Evolutionary conservation across 257 asterid genomes (phyloP).

Genomic region (Gynochthodes officinalis): DNA sequence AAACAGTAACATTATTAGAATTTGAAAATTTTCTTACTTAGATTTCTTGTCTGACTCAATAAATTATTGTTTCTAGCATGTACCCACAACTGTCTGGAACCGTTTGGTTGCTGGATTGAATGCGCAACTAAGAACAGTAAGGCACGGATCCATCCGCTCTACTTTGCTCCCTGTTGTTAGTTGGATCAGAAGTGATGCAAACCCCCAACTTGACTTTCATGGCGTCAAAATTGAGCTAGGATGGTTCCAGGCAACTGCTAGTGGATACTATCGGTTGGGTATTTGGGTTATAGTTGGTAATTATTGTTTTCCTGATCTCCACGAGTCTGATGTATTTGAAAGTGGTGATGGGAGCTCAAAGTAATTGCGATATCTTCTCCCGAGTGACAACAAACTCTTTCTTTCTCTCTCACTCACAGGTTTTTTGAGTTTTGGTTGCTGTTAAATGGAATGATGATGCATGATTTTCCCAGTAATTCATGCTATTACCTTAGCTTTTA

Average conservation of each 20-base stretch:
- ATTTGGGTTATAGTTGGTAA: conserved; percentile 77
- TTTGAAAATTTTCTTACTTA: background rate
- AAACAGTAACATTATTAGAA: conserved; percentile 11
- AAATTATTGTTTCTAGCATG: conserved; percentile 55
- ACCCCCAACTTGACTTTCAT: conserved; percentile 92
- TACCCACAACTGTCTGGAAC: conserved; percentile 91
- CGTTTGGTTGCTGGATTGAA: conserved; percentile 90
- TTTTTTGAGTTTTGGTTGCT: background rate
- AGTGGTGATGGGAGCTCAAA: conserved; percentile 55
- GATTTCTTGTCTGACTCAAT: conserved; percentile 21
- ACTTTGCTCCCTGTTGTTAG: conserved; percentile 60
- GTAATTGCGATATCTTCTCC: conserved; percentile 32
- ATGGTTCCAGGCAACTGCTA: conserved; percentile 94
- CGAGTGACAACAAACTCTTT: background rate
- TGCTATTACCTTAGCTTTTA: background rate
- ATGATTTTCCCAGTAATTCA: background rate
- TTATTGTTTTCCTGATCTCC: conserved; percentile 56
- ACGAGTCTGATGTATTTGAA: conserved; percentile 50
- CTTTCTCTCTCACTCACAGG: background rate
- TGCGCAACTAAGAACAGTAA: conserved; percentile 86
- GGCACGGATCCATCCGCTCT: conserved; percentile 67
- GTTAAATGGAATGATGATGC: background rate
- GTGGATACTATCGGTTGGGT: conserved; percentile 92
- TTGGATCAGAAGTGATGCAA: conserved; percentile 83
- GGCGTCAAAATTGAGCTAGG: conserved; percentile 88